Base-by-base conservation (phyloP, 2,329 filamentous ascomycete genomes). In the Monilinia vaccinii-corymbosi region DNA sequence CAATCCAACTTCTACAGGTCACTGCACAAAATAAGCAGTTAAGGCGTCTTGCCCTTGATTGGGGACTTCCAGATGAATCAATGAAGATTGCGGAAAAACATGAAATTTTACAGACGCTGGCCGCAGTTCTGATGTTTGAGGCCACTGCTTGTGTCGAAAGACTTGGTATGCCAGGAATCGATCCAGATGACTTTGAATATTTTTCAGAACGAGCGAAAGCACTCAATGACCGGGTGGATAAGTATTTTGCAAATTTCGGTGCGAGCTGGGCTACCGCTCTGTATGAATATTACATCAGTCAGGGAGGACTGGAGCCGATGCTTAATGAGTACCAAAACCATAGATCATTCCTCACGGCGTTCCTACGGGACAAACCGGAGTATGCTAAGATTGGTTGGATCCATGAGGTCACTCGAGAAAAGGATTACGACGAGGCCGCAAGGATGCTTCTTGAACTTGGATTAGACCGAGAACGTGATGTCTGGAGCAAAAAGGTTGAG, bases 401-500 rank as follows among this genome's bases (percentile, higher is more conserved):
- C 75, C 95, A 99, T 71, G 92, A 97, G 71, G 81, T 97, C 9
- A 79, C 85, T 62, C 81, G 82, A 28, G 89, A 94, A 70, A 80
- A 85, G 61, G 85, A 96, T 67, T 91, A 91, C 64, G 78, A 82
- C 14, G 81, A 83, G 60, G 92, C 93, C 13, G 86, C 87, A 6
- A 76, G 83, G 46, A 87, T 86, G 0, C 79, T 99, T 50, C 77
- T 88, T 47, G 77, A 83, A 9, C 79, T 92, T 23, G 91, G 89
- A 0, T 76, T 86, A 23, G 79, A 80, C 53, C 83, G 84, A 58
- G 92, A 97, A 72, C 81, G 84, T 56, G 87, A 92, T 67, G 75
- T 94, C 4, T 97, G 93, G 93, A 91, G 85, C 75, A 95, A 96
- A 76, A 94, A 95, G 73, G 89, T 96, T 38, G 88, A 97, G 73